Conservation (phyloP, 805 yeast genomes). For the Wickerhamomyces alni region DNA sequence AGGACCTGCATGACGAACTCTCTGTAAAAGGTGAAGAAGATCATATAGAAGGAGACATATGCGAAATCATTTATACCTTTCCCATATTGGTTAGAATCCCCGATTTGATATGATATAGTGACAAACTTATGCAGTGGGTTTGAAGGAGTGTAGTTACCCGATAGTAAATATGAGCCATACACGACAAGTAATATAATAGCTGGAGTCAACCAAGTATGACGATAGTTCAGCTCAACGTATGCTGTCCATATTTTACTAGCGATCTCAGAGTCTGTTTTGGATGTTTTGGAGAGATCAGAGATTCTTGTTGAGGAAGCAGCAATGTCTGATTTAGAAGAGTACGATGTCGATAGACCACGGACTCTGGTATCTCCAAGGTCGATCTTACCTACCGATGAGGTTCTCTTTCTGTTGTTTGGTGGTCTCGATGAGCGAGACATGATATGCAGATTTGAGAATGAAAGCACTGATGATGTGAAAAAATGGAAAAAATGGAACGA, state of each 20-base stretch:
- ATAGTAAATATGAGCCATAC: slow-evolving; percentile 40
- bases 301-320: slow-evolving; percentile 32
- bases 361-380: slow-evolving; percentile 68
- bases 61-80: slow-evolving; percentile 82
- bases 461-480: too few relatives aligned
- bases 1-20: slow-evolving; percentile 86
- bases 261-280: slow-evolving; percentile 45
- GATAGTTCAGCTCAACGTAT: slow-evolving; percentile 49
- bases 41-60: slow-evolving; percentile 74
- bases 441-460: too few relatives aligned
- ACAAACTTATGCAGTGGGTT: slow-evolving; percentile 64
- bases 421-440: neutral
- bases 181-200: slow-evolving; percentile 39
- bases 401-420: slow-evolving; percentile 30
- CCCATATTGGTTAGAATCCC: slow-evolving; percentile 66
- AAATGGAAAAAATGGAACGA: too few relatives aligned
- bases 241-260: slow-evolving; percentile 50
- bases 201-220: slow-evolving; percentile 71
- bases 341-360: slow-evolving; percentile 63
- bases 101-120: slow-evolving; percentile 56
- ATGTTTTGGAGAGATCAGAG: slow-evolving; percentile 24
- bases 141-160: slow-evolving; percentile 50
- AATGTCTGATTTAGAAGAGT: slow-evolving; percentile 37
- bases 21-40: slow-evolving; percentile 84
- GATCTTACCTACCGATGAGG: slow-evolving; percentile 71